Base-by-base conservation (phyloP, 805 yeast genomes). In the Clavispora asparagi region DNA sequence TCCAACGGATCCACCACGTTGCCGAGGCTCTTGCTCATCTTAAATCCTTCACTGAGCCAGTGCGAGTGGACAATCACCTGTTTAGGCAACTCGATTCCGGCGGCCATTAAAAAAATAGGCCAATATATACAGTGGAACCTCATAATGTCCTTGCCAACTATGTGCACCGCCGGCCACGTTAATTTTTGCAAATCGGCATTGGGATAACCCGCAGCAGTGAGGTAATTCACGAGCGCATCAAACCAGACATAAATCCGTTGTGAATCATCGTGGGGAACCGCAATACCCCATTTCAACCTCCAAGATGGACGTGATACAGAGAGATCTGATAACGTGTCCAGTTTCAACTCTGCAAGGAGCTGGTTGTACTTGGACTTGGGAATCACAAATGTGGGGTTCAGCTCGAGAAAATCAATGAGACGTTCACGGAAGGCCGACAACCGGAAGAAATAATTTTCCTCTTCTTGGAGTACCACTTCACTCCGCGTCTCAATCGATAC, bases 221-320 rank as follows among this genome's bases (percentile, higher is more conserved):
- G 45, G 59, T 94, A 94, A 63, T 90, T 94, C 39, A 85, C 74
- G 39, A 94, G 71, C 0, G 99, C 99, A 67, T 94, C 99, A 49
- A 94, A 84, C 99, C 99, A 94, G 13, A 94, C 99, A 58, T 94
- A 94, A 44, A 94, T 82, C 41, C 77, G 83, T 60, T 92, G 98
- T 0, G 82, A 57, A 0, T 74, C 66, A 58, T 91, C 96, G 19
- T 74, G 71, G 1, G 99, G 98, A 1, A 92, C 97, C 7, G 78
- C 78, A 25, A 94, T 84, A 0, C 97, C 97, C 99, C 99, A 94
- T 28, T 76, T 67, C 36, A 90, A 71, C 48, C 99, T 72, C 9
- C 82, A 68, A 0, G 81, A 60, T 0, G 98, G 97, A 52, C 99
- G 71, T 0, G 97, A 90, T 2, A 94, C 75, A n/a, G 96, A 86